These are phyloP conservation scores for Starmerella floricola DNA, from an alignment of 805 yeast genomes.

Conservation along the genomic window DNA sequence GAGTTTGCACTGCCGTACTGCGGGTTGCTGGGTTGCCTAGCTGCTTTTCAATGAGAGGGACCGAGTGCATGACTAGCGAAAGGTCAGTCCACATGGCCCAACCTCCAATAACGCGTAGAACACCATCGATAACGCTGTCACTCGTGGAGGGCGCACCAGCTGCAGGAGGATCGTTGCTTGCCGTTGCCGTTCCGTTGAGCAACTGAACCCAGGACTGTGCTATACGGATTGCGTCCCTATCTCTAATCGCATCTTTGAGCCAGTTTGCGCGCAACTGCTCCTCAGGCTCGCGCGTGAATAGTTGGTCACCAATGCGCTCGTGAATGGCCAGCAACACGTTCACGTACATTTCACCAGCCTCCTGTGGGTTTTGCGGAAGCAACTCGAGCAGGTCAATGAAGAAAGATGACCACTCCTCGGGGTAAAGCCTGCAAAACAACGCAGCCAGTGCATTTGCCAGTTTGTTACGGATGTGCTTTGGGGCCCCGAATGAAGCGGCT, in stretches of 20 bases:
- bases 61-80: conserved; percentile 49
- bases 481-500: conserved; percentile 26
- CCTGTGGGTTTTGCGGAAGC: conserved; percentile 27
- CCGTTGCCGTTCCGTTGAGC: conserved; percentile 1
- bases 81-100: conserved; percentile 92
- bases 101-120: conserved; percentile 60
- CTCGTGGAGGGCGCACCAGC: conserved; percentile 1
- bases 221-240: conserved; percentile 45
- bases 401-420: conserved; percentile 39
- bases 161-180: conserved; percentile 6
- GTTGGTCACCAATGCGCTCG: conserved; percentile 85
- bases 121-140: conserved; percentile 42
- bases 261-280: conserved; percentile 51
- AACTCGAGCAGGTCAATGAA: conserved; percentile 38
- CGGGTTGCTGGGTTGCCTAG: conserved; percentile 37
- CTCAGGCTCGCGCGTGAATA: conserved; percentile 53
- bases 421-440: conserved; percentile 40
- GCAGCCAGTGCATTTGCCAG: conserved; percentile 44
- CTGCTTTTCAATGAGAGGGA: conserved; percentile 43
- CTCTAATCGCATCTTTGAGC: conserved; percentile 73
- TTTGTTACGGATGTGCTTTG: conserved; percentile 43
- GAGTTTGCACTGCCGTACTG: conserved; percentile 43
- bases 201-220: conserved; percentile 24
- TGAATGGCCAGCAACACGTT: conserved; percentile 68
- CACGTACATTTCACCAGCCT: conserved; percentile 57